These are phyloP conservation scores for Takashimella tepidaria DNA, from an alignment of 1,284 basidiomycete genomes.

Conservation along the genomic window DNA sequence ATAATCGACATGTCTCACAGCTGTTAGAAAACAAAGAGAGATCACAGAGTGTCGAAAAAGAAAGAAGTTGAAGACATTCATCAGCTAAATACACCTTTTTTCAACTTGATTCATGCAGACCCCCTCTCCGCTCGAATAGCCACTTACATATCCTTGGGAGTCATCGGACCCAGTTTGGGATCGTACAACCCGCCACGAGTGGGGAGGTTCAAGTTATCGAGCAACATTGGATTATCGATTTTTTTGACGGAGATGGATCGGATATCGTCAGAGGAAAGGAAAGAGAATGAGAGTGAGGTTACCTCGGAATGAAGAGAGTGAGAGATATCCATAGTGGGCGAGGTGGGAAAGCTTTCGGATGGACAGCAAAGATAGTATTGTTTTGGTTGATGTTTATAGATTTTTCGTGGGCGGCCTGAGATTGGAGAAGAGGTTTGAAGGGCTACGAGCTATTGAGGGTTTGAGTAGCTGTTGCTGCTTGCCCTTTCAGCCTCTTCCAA, in stretches of 20 bases:
- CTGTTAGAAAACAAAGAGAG: too few species aligned
- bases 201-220: conserved; percentile 90
- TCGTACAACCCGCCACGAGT: conserved; percentile 93
- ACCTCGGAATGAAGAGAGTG: conserved; percentile 81
- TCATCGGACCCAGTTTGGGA: conserved; percentile 86
- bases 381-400: neutral
- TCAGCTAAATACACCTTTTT: too few species aligned
- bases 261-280: conserved; percentile 86
- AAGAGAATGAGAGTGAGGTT: conserved; percentile 85
- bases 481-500: too few species aligned
- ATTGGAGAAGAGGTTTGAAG: neutral
- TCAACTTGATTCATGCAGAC: too few species aligned
- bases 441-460: neutral
- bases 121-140: too few species aligned
- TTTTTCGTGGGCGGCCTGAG: neutral
- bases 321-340: conserved; percentile 79
- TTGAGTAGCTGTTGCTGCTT: neutral
- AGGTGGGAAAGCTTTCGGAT: neutral
- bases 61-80: too few species aligned
- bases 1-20: conserved; percentile 87
- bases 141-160: conserved; percentile 77
- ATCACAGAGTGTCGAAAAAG: too few species aligned
- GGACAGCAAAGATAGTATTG: neutral
- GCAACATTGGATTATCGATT: conserved; percentile 85
- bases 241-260: conserved; percentile 93